Evolutionary conservation across 257 asterid genomes (phyloP).

Genomic region (Capsicum rhomboideum): DNA sequence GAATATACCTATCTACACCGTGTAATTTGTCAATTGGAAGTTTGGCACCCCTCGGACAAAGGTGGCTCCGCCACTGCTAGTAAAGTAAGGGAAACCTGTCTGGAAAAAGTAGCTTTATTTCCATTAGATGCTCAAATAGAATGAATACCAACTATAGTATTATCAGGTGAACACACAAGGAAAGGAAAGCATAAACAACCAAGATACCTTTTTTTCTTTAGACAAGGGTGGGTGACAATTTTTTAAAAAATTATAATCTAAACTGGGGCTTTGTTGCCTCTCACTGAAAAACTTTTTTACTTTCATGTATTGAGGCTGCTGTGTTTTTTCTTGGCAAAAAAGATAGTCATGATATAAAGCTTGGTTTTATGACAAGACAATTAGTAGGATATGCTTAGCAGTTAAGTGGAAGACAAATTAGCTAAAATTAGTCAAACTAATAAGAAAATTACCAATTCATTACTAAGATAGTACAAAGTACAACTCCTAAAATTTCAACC

Average conservation of each 20-base stretch:
- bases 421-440: not conserved
- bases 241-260: not conserved
- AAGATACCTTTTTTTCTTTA: not conserved
- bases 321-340: constrained; percentile 16
- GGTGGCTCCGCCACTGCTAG: not conserved
- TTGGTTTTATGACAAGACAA: not conserved
- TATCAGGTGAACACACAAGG: not conserved
- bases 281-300: not conserved
- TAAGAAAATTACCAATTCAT: not conserved
- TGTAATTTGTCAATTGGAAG: not conserved
- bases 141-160: constrained; percentile 5
- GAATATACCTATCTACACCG: not conserved
- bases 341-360: constrained; percentile 2
- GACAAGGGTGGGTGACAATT: constrained; percentile 18
- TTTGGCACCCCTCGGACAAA: not conserved
- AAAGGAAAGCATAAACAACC: not conserved
- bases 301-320: constrained; percentile 15
- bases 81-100: constrained; percentile 12
- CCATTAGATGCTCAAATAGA: not conserved
- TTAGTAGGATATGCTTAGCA: not conserved
- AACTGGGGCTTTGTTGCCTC: constrained; percentile 1
- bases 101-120: constrained; percentile 14
- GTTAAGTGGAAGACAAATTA: not conserved
- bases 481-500: not conserved
- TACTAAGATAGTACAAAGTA: not conserved